Percentiles rank a stretch among this genome's conserved stretches.
Evolutionary conservation across 768 basidiomycete species (phyloP).

Genomic region (Calocybe cyanea): DNA sequence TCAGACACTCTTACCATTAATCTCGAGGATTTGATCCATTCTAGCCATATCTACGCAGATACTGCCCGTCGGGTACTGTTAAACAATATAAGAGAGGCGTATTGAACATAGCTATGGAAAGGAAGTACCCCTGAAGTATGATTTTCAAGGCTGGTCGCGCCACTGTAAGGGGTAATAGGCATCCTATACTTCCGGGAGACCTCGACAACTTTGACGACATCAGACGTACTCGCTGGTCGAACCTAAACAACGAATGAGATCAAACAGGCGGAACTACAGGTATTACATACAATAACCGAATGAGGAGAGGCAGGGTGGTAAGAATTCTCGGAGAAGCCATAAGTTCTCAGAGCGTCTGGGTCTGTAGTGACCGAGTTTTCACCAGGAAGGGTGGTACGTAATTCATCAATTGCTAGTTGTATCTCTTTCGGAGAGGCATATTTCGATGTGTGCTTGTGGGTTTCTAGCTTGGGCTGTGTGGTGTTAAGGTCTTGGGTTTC

Average conservation of each 20-base stretch:
- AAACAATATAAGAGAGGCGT: conserved; percentile 1
- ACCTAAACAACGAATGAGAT: conserved; percentile 33
- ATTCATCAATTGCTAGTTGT: conserved; percentile 48
- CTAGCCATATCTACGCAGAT: conserved; percentile 80
- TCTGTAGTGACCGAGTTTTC: conserved; percentile 48
- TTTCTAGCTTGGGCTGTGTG: conserved; percentile 7
- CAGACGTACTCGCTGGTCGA: conserved; percentile 63
- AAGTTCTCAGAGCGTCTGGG: conserved; percentile 42
- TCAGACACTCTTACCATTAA: conserved; percentile 51
- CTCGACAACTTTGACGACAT: conserved; percentile 78
- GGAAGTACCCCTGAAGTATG: conserved; percentile 71
- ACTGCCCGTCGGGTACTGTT: conserved; percentile 50
- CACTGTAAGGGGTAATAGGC: conserved; percentile 79
- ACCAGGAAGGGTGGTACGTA: conserved; percentile 43
- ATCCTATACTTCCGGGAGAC: conserved; percentile 70
- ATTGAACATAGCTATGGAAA: background rate
- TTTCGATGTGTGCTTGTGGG: conserved; percentile 9
- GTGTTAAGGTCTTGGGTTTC: background rate
- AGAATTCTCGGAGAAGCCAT: conserved; percentile 69
- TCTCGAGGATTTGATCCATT: conserved; percentile 79
- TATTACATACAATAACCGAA: conserved; percentile 39
- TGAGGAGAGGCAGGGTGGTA: conserved; percentile 61
- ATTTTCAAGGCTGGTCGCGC: conserved; percentile 85
- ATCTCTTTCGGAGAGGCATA: conserved; percentile 50
- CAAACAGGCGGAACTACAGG: background rate